A percentile compares a stretch with the other conserved stretches of the same genome.
Conservation (phyloP, 139 green algal genomes). For the Coelastrella sp. region DNA sequence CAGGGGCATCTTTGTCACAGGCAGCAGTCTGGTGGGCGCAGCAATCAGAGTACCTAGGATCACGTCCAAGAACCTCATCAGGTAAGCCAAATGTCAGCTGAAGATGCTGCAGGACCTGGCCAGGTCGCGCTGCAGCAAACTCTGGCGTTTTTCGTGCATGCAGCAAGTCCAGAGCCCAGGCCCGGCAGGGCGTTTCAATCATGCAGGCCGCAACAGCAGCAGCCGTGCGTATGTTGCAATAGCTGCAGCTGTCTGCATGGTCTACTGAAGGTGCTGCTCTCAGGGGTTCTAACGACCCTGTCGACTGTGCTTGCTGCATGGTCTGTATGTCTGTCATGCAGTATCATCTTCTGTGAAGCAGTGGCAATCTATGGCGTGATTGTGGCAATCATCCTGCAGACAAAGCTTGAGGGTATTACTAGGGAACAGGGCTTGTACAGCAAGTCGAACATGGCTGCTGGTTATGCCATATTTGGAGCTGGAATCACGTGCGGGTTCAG, state of each 20-base stretch:
- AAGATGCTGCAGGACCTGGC: too few relatives aligned
- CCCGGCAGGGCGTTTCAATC: too few relatives aligned
- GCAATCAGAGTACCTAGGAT: slow-evolving; percentile 95
- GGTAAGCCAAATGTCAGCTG: slow-evolving; percentile 55
- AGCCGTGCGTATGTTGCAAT: neutral
- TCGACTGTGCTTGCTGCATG: neutral
- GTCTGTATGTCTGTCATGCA: slow-evolving; percentile 54
- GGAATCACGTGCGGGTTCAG: slow-evolving; percentile 94
- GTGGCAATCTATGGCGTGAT: slow-evolving; percentile 99
- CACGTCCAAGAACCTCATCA: slow-evolving; percentile 99
- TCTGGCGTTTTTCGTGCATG: too few relatives aligned
- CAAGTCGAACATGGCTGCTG: slow-evolving; percentile 77
- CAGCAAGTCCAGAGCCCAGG: too few relatives aligned
- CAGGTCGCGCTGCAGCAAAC: too few relatives aligned
- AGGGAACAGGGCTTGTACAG: slow-evolving; percentile 49
- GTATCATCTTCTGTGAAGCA: slow-evolving; percentile 99
- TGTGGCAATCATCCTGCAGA: slow-evolving; percentile 99
- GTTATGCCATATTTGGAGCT: slow-evolving; percentile 96
- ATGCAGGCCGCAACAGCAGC: too few relatives aligned
- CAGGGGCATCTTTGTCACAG: slow-evolving; percentile 99
- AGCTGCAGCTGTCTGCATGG: neutral
- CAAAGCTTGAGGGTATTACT: slow-evolving; percentile 89
- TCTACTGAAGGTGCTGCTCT: too few relatives aligned
- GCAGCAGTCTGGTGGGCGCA: slow-evolving; percentile 95
- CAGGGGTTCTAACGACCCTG: too few relatives aligned